Percentiles rank a stretch among this genome's conserved stretches.
phyloP scores from a whole-genome alignment of 306 rosid species.

The Prunus padus region DNA sequence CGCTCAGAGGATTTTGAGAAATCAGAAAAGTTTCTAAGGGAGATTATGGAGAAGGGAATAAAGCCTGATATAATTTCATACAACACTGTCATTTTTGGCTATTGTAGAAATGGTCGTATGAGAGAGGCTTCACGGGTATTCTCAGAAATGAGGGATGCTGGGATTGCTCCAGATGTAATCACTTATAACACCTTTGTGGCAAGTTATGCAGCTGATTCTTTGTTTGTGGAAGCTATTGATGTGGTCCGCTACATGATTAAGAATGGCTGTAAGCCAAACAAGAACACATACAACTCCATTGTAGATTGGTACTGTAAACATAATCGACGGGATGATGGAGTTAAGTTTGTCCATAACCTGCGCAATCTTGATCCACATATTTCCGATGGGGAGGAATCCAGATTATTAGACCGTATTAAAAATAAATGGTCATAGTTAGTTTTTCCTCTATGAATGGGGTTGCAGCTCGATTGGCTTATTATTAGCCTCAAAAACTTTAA shows the following conservation, averaged over 20 bases:
- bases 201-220: constrained; percentile 69
- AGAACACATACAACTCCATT: constrained; percentile 73
- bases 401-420: constrained; percentile 61
- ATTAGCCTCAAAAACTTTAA: background rate
- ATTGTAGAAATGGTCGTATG: constrained; percentile 78
- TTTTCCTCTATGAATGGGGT: constrained; percentile 9
- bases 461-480: constrained; percentile 18
- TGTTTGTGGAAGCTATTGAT: constrained; percentile 76
- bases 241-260: constrained; percentile 84
- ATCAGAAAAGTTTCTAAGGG: constrained; percentile 70
- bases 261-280: constrained; percentile 77
- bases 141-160: constrained; percentile 68
- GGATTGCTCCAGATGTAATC: constrained; percentile 72
- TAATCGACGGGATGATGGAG: constrained; percentile 58
- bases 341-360: constrained; percentile 57
- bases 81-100: constrained; percentile 75
- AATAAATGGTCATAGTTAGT: constrained; percentile 48
- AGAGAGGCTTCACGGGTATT: constrained; percentile 78
- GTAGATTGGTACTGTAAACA: constrained; percentile 80
- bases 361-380: constrained; percentile 56
- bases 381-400: constrained; percentile 47
- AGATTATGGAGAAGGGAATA: constrained; percentile 63
- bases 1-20: constrained; percentile 70
- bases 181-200: constrained; percentile 82
- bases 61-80: constrained; percentile 79